phyloP scores from a whole-genome alignment of 2,329 filamentous ascomycete species.

The Cladorrhinum sp. region DNA sequence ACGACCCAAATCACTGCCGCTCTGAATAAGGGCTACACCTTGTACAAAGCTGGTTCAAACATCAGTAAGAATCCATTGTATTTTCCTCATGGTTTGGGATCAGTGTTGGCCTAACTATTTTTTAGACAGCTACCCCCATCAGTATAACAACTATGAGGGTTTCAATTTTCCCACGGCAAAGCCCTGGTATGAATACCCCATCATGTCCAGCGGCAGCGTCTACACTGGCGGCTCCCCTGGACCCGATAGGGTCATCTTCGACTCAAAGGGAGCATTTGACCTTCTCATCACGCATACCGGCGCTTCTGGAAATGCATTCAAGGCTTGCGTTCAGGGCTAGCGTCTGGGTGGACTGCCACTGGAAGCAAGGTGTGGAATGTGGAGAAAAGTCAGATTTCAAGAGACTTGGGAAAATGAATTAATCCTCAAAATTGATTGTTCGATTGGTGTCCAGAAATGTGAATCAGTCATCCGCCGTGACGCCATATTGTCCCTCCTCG shows the following conservation, averaged over 20 bases:
- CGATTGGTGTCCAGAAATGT: not conserved
- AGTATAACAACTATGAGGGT: slow-evolving; percentile 44
- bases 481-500: slow-evolving; percentile 31
- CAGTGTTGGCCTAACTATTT: slow-evolving; percentile 12
- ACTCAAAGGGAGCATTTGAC: slow-evolving; percentile 50
- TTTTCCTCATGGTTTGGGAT: not conserved
- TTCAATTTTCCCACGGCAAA: slow-evolving; percentile 39
- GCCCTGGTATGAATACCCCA: slow-evolving; percentile 46
- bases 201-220: slow-evolving; percentile 34
- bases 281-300: slow-evolving; percentile 64
- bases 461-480: slow-evolving; percentile 29
- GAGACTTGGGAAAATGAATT: too few relatives aligned
- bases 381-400: too few relatives aligned
- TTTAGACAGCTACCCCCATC: slow-evolving; percentile 40
- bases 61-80: slow-evolving; percentile 22
- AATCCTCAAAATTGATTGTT: too few relatives aligned
- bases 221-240: slow-evolving; percentile 55
- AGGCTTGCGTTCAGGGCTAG: slow-evolving; percentile 44
- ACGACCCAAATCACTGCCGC: slow-evolving; percentile 35
- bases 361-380: not conserved
- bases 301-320: slow-evolving; percentile 61
- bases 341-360: not conserved
- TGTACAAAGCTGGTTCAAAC: slow-evolving; percentile 27
- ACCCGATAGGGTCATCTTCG: slow-evolving; percentile 62
- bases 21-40: slow-evolving; percentile 35